Evolutionary conservation across 108 stramenopile species (phyloP).

Genomic region (Parietichytrium sp.): DNA sequence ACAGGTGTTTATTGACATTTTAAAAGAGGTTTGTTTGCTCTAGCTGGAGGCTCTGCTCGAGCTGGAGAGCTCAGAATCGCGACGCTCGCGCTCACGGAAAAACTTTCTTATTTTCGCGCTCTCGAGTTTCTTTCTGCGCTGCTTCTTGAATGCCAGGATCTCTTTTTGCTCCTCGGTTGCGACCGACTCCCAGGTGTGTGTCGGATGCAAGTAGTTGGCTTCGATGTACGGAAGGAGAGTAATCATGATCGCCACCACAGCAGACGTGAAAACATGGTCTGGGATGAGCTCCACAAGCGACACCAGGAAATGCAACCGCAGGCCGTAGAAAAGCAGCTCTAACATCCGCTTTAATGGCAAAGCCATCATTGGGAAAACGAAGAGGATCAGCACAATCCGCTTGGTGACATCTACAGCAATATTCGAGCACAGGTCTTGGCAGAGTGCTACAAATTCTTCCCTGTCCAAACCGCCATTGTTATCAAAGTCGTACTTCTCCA

Average conservation of each 20-base stretch:
- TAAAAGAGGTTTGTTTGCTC: too few relatives aligned
- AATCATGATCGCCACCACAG: not conserved
- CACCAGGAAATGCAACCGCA: not conserved
- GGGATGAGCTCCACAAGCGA: not conserved
- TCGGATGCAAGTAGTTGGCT: not conserved
- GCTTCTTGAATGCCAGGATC: too few relatives aligned
- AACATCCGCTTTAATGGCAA: not conserved
- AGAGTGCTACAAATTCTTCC: conserved; percentile 16
- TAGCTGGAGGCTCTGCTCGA: too few relatives aligned
- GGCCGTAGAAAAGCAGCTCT: not conserved
- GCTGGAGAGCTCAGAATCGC: too few relatives aligned
- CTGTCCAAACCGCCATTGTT: not conserved
- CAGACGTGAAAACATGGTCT: not conserved
- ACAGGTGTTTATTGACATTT: too few relatives aligned
- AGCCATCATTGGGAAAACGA: conserved; percentile 26
- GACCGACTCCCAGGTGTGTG: too few relatives aligned
- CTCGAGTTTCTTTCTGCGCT: too few relatives aligned
- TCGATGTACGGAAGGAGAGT: not conserved
- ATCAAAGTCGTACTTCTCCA: conserved; percentile 25
- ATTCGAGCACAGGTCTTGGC: conserved; percentile 10
- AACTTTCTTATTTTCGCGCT: too few relatives aligned
- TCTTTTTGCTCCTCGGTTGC: too few relatives aligned
- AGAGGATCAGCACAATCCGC: not conserved
- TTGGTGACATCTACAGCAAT: not conserved
- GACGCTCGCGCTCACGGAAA: too few relatives aligned